phyloP scores from a whole-genome alignment of 768 basidiomycete genomes.

The Terana coerulea region DNA sequence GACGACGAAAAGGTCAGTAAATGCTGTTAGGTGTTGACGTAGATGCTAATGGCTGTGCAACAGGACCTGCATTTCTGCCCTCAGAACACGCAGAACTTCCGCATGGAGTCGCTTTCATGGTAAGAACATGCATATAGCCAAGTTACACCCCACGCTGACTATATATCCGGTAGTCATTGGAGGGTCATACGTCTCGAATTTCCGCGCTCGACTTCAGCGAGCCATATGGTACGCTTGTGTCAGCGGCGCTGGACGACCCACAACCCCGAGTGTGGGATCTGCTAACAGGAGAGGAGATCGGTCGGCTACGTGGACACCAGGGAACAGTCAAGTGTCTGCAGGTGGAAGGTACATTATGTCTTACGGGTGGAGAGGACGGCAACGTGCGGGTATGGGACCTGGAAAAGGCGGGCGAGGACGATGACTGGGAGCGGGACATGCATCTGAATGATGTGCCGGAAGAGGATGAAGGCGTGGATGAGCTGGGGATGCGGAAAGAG shows the following conservation, averaged over 20 bases:
- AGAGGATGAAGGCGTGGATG: slow-evolving; percentile 49
- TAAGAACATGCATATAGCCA: slow-evolving; percentile 35
- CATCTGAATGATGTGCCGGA: slow-evolving; percentile 60
- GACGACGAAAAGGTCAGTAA: slow-evolving; percentile 64
- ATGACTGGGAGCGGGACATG: slow-evolving; percentile 50
- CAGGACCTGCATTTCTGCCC: slow-evolving; percentile 92
- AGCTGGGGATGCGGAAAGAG: slow-evolving; percentile 8
- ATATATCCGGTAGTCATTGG: slow-evolving; percentile 58
- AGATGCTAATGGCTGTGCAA: slow-evolving; percentile 1
- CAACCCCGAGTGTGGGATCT: slow-evolving; percentile 95
- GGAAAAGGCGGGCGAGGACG: slow-evolving; percentile 72
- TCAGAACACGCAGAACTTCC: slow-evolving; percentile 97
- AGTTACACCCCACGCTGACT: slow-evolving; percentile 10
- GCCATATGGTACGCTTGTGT: slow-evolving; percentile 92
- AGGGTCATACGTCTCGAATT: slow-evolving; percentile 77
- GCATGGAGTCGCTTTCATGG: slow-evolving; percentile 95
- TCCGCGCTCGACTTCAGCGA: slow-evolving; percentile 93
- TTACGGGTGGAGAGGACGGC: slow-evolving; percentile 89
- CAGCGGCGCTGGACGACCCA: slow-evolving; percentile 79
- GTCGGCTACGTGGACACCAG: slow-evolving; percentile 76
- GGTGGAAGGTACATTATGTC: slow-evolving; percentile 86
- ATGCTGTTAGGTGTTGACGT: neutral
- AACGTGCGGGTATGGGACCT: slow-evolving; percentile 90
- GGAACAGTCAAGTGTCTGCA: slow-evolving; percentile 87
- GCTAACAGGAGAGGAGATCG: slow-evolving; percentile 82